Conservation (phyloP, 768 basidiomycete genomes). For the Termitomyces sp. region DNA sequence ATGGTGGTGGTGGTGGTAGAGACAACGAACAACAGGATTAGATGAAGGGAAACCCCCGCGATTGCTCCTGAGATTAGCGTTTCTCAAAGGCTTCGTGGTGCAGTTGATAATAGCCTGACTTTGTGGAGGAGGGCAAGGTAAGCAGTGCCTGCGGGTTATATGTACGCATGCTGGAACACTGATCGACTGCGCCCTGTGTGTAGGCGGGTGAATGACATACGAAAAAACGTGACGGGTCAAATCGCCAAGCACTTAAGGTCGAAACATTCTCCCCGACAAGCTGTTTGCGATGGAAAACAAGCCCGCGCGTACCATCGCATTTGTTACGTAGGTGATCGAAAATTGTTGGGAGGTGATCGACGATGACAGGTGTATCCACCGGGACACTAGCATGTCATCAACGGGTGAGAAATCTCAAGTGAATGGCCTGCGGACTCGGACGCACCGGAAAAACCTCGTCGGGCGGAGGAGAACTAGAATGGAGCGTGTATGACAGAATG, state of each 20-base stretch:
- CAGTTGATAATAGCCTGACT: background rate
- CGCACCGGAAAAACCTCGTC: background rate
- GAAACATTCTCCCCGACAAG: background rate
- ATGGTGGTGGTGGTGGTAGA: background rate
- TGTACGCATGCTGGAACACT: constrained; percentile 9
- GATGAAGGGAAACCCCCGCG: background rate
- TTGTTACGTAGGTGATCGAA: background rate
- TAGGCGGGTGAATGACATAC: background rate
- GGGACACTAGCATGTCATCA: background rate
- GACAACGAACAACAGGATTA: background rate
- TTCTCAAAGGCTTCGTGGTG: constrained; percentile 10
- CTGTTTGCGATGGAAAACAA: background rate
- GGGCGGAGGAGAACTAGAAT: background rate
- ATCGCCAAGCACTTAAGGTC: background rate
- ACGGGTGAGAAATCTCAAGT: background rate
- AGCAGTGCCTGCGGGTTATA: constrained; percentile 3
- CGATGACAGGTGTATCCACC: background rate
- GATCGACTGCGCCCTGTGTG: constrained; percentile 3
- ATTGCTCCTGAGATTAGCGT: background rate
- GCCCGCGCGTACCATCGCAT: background rate
- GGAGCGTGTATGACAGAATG: background rate
- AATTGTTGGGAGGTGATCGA: background rate
- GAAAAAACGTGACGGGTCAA: background rate
- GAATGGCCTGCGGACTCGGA: background rate
- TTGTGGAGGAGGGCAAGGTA: background rate